These are phyloP conservation scores for Neolecta irregularis DNA, from an alignment of 1,139 yeast genomes.

Conservation along the genomic window DNA sequence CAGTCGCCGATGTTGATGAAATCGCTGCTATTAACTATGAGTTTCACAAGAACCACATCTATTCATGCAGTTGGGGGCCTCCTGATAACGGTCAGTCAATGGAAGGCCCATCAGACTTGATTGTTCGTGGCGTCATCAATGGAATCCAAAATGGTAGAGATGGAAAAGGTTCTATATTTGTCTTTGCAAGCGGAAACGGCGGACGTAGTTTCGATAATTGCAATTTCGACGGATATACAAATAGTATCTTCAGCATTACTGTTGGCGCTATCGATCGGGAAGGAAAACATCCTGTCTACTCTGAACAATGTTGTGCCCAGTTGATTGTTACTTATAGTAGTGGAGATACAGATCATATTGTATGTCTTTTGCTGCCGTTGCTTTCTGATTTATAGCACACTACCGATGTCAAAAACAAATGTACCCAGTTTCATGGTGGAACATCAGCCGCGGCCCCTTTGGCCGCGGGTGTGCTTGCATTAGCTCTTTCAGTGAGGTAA, in stretches of 20 bases:
- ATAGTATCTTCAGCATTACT: constrained; percentile 86
- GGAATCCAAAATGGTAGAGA: constrained; percentile 77
- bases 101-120: constrained; percentile 68
- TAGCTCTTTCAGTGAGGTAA: constrained; percentile 45
- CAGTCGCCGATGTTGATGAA: constrained; percentile 71
- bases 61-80: constrained; percentile 99
- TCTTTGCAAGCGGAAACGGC: constrained; percentile 95
- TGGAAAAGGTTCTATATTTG: constrained; percentile 74
- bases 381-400: constrained; percentile 34
- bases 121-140: constrained; percentile 63
- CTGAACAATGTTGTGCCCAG: constrained; percentile 91
- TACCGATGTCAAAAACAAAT: constrained; percentile 60
- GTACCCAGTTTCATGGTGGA: constrained; percentile 76
- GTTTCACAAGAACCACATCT: constrained; percentile 67
- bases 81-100: constrained; percentile 79
- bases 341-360: constrained; percentile 73
- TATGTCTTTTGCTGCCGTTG: background rate
- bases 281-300: constrained; percentile 73
- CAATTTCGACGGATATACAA: constrained; percentile 95
- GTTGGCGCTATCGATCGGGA: constrained; percentile 84
- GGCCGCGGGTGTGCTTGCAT: constrained; percentile 85
- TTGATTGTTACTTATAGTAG: constrained; percentile 92
- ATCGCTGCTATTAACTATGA: constrained; percentile 77
- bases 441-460: constrained; percentile 98
- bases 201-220: constrained; percentile 73